Evolutionary conservation across 306 rosid genomes (phyloP), one percentile per base, ranked within the genome.

Genomic region (Clitoria ternatea): DNA sequence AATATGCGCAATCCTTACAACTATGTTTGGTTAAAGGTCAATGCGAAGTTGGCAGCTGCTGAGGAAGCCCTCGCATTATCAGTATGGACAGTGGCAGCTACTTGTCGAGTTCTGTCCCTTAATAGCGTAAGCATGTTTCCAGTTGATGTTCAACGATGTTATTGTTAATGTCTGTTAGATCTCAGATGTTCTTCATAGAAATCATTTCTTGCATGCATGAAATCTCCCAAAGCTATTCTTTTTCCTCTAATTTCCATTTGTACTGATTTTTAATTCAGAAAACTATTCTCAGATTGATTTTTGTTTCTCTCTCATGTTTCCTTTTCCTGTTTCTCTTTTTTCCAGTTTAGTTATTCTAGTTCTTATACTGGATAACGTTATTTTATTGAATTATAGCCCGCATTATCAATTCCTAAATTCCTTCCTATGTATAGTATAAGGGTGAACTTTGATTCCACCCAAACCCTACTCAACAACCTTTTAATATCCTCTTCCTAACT

Each of bases 61-160:
- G 99, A 94, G 86, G 99, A 94, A 82, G 94, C 92, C 29, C 78
- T 74, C 64, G 79, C 99, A 49, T 78, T 94, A 81, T 91, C 99
- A 44, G 66, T 94, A 62, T 94, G 99, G 99, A 86, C 99, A 54
- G 86, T 84, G 0, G 86, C 99, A 62, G 84, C 96, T 59, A 73
- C 88, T 22, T 94, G 99, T 74, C 96, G 96, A 57, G 89, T 84
- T 76, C 87, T 94, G 55, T 91, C 97, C 77, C 96, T 94, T 63
- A 91, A 89, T 80, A 81, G 81, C 65, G 97, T 94, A 79, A 85
- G 95, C 80, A 44, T 35, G 50, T 59, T 73, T 48, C 66, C 49
- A 13, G 39, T 65, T 49, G 43, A 55, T 43, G 20, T 64, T 57
- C 56, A 67, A 52, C 69, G 29, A 32, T 36, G 48, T 72, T 65